Conservation (phyloP, 2,329 filamentous ascomycete species). For the Teratosphaeria epicoccoides region DNA sequence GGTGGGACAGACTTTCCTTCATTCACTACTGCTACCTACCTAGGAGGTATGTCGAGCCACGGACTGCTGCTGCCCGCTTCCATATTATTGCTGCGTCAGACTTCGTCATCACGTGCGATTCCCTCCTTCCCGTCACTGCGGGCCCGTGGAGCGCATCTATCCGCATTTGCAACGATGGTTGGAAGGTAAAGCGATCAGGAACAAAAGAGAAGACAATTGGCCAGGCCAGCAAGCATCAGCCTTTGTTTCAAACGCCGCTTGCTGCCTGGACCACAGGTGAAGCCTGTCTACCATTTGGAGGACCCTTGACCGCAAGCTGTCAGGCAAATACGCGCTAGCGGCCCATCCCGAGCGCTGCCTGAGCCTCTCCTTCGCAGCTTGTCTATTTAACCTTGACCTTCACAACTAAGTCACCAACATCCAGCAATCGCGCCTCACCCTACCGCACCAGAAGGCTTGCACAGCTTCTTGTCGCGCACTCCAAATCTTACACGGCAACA, state of each 20-base stretch:
- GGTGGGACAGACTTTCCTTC: too few relatives aligned
- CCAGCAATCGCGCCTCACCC: not conserved
- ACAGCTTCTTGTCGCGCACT: not conserved
- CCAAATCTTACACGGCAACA: slow-evolving; percentile 2
- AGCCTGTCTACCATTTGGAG: too few relatives aligned
- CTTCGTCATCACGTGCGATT: too few relatives aligned
- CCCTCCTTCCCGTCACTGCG: too few relatives aligned
- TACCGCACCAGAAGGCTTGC: not conserved
- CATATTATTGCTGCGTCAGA: too few relatives aligned
- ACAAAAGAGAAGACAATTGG: not conserved
- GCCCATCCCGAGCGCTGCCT: not conserved
- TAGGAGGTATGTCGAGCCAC: too few relatives aligned
- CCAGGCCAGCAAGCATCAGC: not conserved
- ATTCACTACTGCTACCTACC: too few relatives aligned
- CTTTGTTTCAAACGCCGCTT: not conserved
- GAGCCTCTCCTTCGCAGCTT: not conserved
- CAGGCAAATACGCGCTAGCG: not conserved
- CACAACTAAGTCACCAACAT: not conserved
- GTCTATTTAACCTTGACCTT: not conserved
- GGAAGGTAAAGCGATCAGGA: not conserved
- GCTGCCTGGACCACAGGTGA: not conserved
- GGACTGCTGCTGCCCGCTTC: too few relatives aligned
- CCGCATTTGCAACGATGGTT: not conserved
- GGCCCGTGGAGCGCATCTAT: not conserved
- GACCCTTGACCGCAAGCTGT: not conserved